Base-by-base conservation (phyloP, 2,329 filamentous ascomycete genomes). In the Rutstroemia sp. region DNA sequence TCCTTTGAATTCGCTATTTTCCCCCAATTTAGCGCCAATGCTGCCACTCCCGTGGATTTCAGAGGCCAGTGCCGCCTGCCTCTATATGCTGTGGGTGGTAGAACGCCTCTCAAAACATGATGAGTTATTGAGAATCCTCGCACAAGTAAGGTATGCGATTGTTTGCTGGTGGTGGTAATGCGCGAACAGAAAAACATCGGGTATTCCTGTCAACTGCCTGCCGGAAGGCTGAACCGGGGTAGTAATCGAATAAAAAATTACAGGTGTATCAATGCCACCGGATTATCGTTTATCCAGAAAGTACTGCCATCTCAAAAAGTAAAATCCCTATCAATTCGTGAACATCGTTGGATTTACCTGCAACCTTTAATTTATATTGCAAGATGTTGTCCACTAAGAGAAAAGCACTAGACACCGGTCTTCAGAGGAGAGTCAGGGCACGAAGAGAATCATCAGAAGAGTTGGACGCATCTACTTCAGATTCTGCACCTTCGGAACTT, bases 401-500 rank as follows among this genome's bases (percentile, higher is more conserved):
- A 49, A 69, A 70, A 59, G 61, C 60, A 3, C 37, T 64, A 38
- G 63, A 60, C 27, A 34, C 21, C 8, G 58, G 56, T 38, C 52
- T 70, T 14, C 62, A 69, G 45, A 64, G 67, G 47, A 60, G 69
- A 23, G 66, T 71, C 6, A 62, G 65, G 50, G 64, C 66, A 39
- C 63, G 67, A 46, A 60, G 65, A 12, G 68, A 68, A 45, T 23
- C 55, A 7, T 67, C 62, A 42, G 65, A 63, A 56, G 67, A 69
- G 42, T 21, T 65, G 19, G 67, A 71, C 23, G 59, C 65, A 23
- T 64, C 68, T 25, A 69, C 61, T 53, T 71, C 69, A 14, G 50
- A 57, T 52, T 56, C 54, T 62, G 71, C 69, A 14, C 70, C 70
- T 9, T 65, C 66, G 4, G 67, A 67, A 50, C 68, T 72, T 23